phyloP scores from a whole-genome alignment of 306 rosid species.

The Quercus alba region DNA sequence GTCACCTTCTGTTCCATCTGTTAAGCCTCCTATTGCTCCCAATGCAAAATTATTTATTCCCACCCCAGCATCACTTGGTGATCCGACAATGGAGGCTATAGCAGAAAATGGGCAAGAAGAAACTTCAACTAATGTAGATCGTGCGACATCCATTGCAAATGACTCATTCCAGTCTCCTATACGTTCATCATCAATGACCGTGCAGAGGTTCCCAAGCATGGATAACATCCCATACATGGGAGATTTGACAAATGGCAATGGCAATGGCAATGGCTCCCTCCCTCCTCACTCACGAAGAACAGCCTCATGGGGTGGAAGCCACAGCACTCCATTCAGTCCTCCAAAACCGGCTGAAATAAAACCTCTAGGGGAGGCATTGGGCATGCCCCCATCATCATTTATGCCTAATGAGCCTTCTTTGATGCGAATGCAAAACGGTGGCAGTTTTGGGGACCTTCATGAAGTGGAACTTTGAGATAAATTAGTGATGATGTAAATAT shows the following conservation, averaged over 20 bases:
- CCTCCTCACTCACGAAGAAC: conserved; percentile 58
- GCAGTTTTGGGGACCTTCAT: conserved; percentile 68
- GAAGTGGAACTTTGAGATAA: conserved; percentile 82
- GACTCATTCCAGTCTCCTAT: conserved; percentile 44
- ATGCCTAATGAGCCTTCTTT: conserved; percentile 41
- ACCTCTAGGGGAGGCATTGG: conserved; percentile 49
- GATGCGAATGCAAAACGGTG: conserved; percentile 33
- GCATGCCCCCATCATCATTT: conserved; percentile 46
- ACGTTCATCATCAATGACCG: conserved; percentile 18
- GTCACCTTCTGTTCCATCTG: conserved; percentile 60
- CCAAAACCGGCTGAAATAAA: conserved; percentile 28
- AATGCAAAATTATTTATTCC: conserved; percentile 83
- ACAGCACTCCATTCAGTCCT: conserved; percentile 47
- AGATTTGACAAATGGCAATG: conserved; percentile 5
- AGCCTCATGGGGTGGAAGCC: conserved; percentile 83
- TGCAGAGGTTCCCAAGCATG: conserved; percentile 70
- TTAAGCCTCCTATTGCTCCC: conserved; percentile 57
- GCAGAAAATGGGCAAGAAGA: conserved; percentile 64
- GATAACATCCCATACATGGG: conserved; percentile 47
- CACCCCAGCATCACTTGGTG: conserved; percentile 47
- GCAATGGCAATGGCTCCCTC: conserved; percentile 5
- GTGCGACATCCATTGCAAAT: conserved; percentile 43
- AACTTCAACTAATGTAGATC: conserved; percentile 28
- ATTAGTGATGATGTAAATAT: conserved; percentile 64
- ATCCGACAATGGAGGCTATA: conserved; percentile 52